Percentiles rank a stretch among this genome's conserved stretches.
Evolutionary conservation across 2,329 filamentous ascomycete species (phyloP).

Genomic region (Sphaerulina musiva): DNA sequence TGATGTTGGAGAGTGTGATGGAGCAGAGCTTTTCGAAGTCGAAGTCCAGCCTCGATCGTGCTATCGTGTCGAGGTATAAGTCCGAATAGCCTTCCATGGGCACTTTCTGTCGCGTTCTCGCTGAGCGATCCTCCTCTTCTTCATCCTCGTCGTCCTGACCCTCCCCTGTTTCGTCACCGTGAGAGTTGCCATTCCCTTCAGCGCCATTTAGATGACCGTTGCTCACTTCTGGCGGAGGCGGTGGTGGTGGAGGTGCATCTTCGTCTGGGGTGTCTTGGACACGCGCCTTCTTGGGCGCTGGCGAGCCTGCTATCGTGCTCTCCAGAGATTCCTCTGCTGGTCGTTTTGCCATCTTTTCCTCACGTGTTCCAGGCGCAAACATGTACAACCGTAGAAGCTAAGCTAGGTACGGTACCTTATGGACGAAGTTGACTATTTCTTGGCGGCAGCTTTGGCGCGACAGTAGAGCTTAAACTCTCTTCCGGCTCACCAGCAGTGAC

Average conservation of each 20-base stretch:
- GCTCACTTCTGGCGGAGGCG: conserved; percentile 21
- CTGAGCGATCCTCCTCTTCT: conserved; percentile 28
- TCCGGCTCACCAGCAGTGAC: too few relatives aligned
- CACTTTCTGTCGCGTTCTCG: conserved; percentile 61
- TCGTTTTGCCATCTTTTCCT: conserved; percentile 41
- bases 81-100: conserved; percentile 87
- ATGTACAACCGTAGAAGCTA: too few relatives aligned
- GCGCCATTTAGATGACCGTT: conserved; percentile 23
- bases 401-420: too few relatives aligned
- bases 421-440: too few relatives aligned
- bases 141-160: conserved; percentile 34
- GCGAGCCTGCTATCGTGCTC: conserved; percentile 38
- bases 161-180: too few relatives aligned
- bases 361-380: too few relatives aligned
- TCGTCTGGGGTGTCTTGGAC: conserved; percentile 41
- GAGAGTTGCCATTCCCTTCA: conserved; percentile 31
- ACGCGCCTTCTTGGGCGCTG: conserved; percentile 43
- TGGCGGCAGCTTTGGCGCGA: too few relatives aligned
- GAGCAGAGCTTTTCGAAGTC: conserved; percentile 99
- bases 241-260: conserved; percentile 24
- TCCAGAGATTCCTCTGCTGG: conserved; percentile 43
- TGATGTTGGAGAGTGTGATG: conserved; percentile 92
- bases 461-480: too few relatives aligned
- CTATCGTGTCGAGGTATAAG: conserved; percentile 94
- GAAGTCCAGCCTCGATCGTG: conserved; percentile 87